phyloP scores from a whole-genome alignment of 345 rosid genomes.

The Eucalyptus guilfoylei region DNA sequence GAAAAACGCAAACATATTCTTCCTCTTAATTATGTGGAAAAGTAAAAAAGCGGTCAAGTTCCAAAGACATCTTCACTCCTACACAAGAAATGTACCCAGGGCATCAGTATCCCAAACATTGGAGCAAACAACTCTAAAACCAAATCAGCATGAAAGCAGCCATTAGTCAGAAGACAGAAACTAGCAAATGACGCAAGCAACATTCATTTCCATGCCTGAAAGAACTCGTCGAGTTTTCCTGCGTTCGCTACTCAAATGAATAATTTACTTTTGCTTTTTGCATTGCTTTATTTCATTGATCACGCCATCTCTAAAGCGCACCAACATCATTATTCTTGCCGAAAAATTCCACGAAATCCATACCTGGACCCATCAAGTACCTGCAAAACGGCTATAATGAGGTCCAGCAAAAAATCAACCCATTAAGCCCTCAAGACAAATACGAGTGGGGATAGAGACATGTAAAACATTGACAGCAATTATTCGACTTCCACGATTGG shows the following conservation, averaged over 20 bases:
- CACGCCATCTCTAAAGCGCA: slow-evolving; percentile 60
- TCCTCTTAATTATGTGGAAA: background rate
- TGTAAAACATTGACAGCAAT: background rate
- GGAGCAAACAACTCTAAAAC: background rate
- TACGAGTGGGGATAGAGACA: background rate
- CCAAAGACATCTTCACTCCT: background rate
- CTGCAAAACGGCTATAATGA: slow-evolving; percentile 20
- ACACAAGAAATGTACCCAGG: background rate
- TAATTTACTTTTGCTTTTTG: slow-evolving; percentile 14
- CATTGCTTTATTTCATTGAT: slow-evolving; percentile 61
- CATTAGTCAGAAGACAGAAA: background rate
- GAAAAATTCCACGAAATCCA: slow-evolving; percentile 81
- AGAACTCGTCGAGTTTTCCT: no score
- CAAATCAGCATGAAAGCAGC: background rate
- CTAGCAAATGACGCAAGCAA: background rate
- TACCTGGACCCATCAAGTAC: slow-evolving; percentile 84
- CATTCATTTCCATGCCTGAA: background rate
- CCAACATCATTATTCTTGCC: slow-evolving; percentile 88
- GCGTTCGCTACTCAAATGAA: background rate
- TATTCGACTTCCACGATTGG: background rate
- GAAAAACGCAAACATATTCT: background rate
- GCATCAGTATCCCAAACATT: background rate
- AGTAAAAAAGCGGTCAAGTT: background rate
- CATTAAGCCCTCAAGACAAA: background rate
- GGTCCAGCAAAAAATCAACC: background rate